Evolutionary conservation across 1,284 basidiomycete species (phyloP).

Genomic region (Puccinia novopanici): DNA sequence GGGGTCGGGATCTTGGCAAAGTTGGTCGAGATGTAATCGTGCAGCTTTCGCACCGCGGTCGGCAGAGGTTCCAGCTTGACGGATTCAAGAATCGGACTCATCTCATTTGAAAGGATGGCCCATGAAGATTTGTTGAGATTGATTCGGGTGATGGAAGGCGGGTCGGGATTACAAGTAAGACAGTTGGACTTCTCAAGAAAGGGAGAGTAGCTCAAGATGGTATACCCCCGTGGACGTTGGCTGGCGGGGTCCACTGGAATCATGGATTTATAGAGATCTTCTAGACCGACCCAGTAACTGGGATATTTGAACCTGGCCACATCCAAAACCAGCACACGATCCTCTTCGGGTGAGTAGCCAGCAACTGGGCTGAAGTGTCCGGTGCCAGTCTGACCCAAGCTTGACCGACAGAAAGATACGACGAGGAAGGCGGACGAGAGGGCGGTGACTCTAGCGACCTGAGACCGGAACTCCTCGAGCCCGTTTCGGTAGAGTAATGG

Average conservation of each 20-base stretch:
- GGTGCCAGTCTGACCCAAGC: conserved; percentile 55
- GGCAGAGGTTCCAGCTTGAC: background rate
- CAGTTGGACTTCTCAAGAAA: conserved; percentile 43
- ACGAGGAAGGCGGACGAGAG: conserved; percentile 52
- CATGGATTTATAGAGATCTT: conserved; percentile 54
- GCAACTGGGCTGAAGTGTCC: conserved; percentile 56
- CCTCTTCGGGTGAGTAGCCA: conserved; percentile 53
- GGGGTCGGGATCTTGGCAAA: conserved; percentile 11
- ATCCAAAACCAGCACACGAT: conserved; percentile 55
- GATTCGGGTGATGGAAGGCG: conserved; percentile 52
- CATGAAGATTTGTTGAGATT: conserved; percentile 54
- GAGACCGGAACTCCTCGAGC: conserved; percentile 52
- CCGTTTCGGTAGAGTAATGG: conserved; percentile 7
- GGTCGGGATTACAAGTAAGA: conserved; percentile 32
- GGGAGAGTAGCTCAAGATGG: conserved; percentile 51
- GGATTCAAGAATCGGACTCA: conserved; percentile 2
- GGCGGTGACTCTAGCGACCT: conserved; percentile 47
- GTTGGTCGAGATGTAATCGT: conserved; percentile 1
- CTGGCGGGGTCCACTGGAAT: conserved; percentile 55
- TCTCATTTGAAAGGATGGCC: conserved; percentile 1
- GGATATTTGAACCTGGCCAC: conserved; percentile 56
- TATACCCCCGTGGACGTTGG: conserved; percentile 54
- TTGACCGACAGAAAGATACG: conserved; percentile 53
- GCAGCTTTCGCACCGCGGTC: background rate
- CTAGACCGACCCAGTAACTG: conserved; percentile 52